Base-by-base conservation (phyloP, 805 yeast species). In the Metschnikowia lachancei region DNA sequence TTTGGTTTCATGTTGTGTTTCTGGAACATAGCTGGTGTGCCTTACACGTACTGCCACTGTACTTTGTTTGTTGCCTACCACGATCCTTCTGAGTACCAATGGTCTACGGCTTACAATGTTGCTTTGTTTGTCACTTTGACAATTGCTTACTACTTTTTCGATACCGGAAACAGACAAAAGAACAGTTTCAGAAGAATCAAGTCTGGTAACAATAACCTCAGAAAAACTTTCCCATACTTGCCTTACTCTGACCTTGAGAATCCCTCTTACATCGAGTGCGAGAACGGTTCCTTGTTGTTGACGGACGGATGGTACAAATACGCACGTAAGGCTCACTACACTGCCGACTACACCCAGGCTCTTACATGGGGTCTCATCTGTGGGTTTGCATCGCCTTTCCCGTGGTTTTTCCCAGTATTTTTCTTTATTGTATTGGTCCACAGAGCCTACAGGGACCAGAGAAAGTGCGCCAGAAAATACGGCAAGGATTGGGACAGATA, bases 1-100 rank as follows among this genome's bases (percentile, higher is more conserved):
- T 94, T 94, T 60, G 99, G 99, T n/a, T 94, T 94, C 76, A 91
- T 94, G 98, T 80, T 94, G 55, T 82, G 91, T 58, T 94, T 94
- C 77, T 94, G 99, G 99, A 94, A 94, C 73, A 89, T 94, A 65
- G 97, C 97, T 28, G 99, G 99, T 60, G 99, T 94, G 35, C 99
- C 99, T 40, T 94, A 83, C 81, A 92, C 98, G 36, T 94, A 94
- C 74, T 89, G 97, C 69, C 97, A 90, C 63, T 85, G 95, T 66
- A 87, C 96, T 10, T 75, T 94, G 59, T 94, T 71, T 74, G 70
- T 94, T 59, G 83, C 82, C 56, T 82, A 82, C 71, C 96, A 88
- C 67, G 77, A 87, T 47, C 98, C 98, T 38, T 57, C 70, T 16
- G 96, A 87, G 64, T 94, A 94, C 70, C 66, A 76, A 38, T 82